phyloP scores from a whole-genome alignment of 768 basidiomycete genomes.

The Lactarius indigo region DNA sequence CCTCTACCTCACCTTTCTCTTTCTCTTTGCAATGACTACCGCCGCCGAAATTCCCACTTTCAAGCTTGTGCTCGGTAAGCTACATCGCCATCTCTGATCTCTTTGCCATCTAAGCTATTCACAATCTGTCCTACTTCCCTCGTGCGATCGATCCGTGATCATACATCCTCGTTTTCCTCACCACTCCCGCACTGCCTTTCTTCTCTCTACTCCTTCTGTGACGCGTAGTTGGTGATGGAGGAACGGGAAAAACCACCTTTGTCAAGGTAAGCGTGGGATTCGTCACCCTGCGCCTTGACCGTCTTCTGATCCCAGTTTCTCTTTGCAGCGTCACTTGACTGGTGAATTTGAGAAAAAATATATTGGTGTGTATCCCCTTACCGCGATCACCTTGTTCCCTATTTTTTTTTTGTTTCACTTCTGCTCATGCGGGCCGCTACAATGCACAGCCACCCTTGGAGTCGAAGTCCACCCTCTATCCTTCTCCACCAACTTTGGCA shows the following conservation, averaged over 20 bases:
- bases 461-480: slow-evolving; percentile 97
- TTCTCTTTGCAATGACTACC: slow-evolving; percentile 43
- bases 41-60: slow-evolving; percentile 69
- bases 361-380: slow-evolving; percentile 61
- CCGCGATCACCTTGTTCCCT: not conserved
- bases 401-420: not conserved
- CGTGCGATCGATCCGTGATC: slow-evolving; percentile 52
- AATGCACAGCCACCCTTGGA: slow-evolving; percentile 84
- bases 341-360: slow-evolving; percentile 99
- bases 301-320: slow-evolving; percentile 47
- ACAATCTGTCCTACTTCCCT: slow-evolving; percentile 30
- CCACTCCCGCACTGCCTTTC: slow-evolving; percentile 23
- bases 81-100: slow-evolving; percentile 18
- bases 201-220: slow-evolving; percentile 26
- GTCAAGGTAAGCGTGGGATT: slow-evolving; percentile 69
- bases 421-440: slow-evolving; percentile 22
- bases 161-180: slow-evolving; percentile 19
- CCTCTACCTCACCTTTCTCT: slow-evolving; percentile 31
- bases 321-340: slow-evolving; percentile 85
- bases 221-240: slow-evolving; percentile 84
- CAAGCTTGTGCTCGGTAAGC: slow-evolving; percentile 97
- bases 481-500: slow-evolving; percentile 98
- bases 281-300: slow-evolving; percentile 40
- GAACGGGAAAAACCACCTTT: slow-evolving; percentile 97
- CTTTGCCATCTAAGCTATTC: slow-evolving; percentile 14